Percentiles rank a stretch among this genome's conserved stretches.
Conservation (phyloP, 805 yeast species). For the Ogataea pini region DNA sequence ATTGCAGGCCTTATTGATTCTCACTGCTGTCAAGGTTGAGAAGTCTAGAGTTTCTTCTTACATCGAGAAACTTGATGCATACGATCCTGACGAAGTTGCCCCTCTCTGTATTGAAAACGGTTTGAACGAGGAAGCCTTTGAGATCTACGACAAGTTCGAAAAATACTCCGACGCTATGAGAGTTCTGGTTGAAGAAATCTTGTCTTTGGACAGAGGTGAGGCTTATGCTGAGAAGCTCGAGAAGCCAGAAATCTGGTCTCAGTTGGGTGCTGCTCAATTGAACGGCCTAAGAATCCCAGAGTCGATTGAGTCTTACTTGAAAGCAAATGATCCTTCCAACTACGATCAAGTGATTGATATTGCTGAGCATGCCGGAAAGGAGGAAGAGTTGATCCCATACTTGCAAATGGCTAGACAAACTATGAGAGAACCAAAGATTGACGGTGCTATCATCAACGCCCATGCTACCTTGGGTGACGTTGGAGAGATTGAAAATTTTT, state of each 20-base stretch:
- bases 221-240: constrained; percentile 89
- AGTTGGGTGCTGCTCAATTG: constrained; percentile 93
- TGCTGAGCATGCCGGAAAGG: constrained; percentile 94
- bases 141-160: constrained; percentile 84
- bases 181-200: constrained; percentile 87
- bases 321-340: constrained; percentile 88
- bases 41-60: constrained; percentile 79
- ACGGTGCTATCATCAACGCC: constrained; percentile 85
- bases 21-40: constrained; percentile 96
- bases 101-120: constrained; percentile 87
- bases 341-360: constrained; percentile 90
- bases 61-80: constrained; percentile 86
- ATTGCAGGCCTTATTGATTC: constrained; percentile 85
- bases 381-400: constrained; percentile 85
- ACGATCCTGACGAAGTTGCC: constrained; percentile 92
- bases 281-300: constrained; percentile 91
- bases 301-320: constrained; percentile 87
- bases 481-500: constrained; percentile 79
- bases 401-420: constrained; percentile 89
- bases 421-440: constrained; percentile 87
- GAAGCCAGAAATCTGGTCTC: constrained; percentile 87
- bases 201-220: constrained; percentile 94
- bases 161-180: constrained; percentile 76
- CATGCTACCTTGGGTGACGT: constrained; percentile 78
- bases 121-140: constrained; percentile 90